These are phyloP conservation scores for Pseudogymnoascus sp. DNA, from an alignment of 2,329 filamentous ascomycete genomes.

Conservation along the genomic window DNA sequence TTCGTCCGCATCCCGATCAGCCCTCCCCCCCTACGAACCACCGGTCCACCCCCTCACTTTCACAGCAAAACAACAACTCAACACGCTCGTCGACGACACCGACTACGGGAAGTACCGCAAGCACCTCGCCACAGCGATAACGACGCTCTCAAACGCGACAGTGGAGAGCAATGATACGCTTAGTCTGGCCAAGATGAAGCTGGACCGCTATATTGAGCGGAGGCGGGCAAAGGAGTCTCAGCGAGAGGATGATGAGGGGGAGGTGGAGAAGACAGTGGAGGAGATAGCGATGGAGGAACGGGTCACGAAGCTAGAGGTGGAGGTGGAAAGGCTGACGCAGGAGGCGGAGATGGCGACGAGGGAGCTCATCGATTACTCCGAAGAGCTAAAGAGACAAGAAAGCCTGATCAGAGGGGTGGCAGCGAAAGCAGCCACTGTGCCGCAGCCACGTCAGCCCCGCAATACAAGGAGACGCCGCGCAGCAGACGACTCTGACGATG, in stretches of 20 bases:
- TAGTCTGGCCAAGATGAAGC: slow-evolving; percentile 15
- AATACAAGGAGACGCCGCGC: slow-evolving; percentile 27
- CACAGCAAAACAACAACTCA: slow-evolving; percentile 39
- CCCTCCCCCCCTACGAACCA: slow-evolving; percentile 44
- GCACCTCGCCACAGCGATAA: slow-evolving; percentile 40
- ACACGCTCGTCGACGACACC: slow-evolving; percentile 35
- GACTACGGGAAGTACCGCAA: slow-evolving; percentile 39
- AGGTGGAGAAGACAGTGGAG: slow-evolving; percentile 11
- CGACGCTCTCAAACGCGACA: slow-evolving; percentile 41
- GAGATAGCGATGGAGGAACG: slow-evolving; percentile 17
- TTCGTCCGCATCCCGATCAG: neutral
- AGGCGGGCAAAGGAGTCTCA: slow-evolving; percentile 15
- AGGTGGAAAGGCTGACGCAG: slow-evolving; percentile 44
- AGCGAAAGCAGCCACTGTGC: slow-evolving; percentile 18
- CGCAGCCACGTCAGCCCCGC: slow-evolving; percentile 26
- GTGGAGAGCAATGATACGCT: slow-evolving; percentile 50
- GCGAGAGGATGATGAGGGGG: neutral
- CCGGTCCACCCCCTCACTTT: slow-evolving; percentile 44
- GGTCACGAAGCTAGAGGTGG: slow-evolving; percentile 31
- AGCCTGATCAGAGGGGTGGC: slow-evolving; percentile 28
- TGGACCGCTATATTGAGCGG: slow-evolving; percentile 14
- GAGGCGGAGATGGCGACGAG: slow-evolving; percentile 52
- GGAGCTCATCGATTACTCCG: slow-evolving; percentile 48
- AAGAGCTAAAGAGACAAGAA: slow-evolving; percentile 33
- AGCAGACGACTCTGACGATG: slow-evolving; percentile 27